Evolutionary conservation across 1,139 yeast species (phyloP).

Genomic region (Pneumocystis sp.): DNA sequence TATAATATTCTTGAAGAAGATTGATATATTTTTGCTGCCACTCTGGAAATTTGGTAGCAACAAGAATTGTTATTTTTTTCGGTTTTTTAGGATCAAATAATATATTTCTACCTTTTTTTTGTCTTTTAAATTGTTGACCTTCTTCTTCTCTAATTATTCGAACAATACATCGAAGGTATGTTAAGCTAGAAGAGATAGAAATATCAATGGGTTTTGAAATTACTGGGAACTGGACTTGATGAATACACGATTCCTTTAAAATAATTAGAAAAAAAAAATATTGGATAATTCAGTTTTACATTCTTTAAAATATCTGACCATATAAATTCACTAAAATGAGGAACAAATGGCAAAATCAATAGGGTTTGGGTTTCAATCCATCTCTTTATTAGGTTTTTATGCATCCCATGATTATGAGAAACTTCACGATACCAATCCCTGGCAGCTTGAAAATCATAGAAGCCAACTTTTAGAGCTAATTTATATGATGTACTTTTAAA

Average conservation of each 20-base stretch:
- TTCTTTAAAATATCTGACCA: constrained; percentile 67
- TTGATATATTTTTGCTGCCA: constrained; percentile 90
- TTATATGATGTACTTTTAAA: constrained; percentile 49
- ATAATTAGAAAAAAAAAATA: background rate
- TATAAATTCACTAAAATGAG: constrained; percentile 84
- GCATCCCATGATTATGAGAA: constrained; percentile 48
- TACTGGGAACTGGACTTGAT: constrained; percentile 65
- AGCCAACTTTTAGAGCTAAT: constrained; percentile 75
- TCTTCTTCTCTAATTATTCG: constrained; percentile 27
- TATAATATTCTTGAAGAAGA: constrained; percentile 65
- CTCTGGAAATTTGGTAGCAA: constrained; percentile 77
- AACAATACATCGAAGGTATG: background rate
- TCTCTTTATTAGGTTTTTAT: constrained; percentile 60
- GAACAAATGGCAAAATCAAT: constrained; percentile 81
- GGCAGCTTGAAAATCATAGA: constrained; percentile 86
- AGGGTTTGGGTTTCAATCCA: constrained; percentile 78
- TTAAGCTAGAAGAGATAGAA: background rate
- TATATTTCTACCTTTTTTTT: constrained; percentile 68
- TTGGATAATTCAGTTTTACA: constrained; percentile 5
- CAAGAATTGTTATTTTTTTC: constrained; percentile 52
- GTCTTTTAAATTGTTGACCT: constrained; percentile 72
- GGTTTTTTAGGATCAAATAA: constrained; percentile 63
- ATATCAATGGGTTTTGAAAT: constrained; percentile 48
- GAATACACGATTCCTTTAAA: constrained; percentile 39
- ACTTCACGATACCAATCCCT: constrained; percentile 93